Evolutionary conservation across 2,329 filamentous ascomycete species (phyloP), one percentile per base, ranked within the genome.

Genomic region (Paracamarosporium sp.): DNA sequence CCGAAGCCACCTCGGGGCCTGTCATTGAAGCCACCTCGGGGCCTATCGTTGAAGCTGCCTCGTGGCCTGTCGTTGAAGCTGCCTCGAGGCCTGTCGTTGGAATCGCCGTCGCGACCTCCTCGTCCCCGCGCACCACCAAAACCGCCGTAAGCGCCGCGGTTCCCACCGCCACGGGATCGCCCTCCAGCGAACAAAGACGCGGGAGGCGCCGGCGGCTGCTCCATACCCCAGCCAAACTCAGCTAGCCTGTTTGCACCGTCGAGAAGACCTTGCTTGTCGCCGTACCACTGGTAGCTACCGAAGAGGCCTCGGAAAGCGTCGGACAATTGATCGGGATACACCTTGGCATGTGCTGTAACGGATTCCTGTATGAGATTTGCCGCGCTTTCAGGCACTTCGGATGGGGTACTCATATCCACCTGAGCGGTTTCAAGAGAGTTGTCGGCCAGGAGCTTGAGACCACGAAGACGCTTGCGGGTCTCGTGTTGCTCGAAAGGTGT

Each of bases 381-480:
- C 5, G 78, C 74, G 3, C 72, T 61, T 35, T 74, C 70, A 3
- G 82, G 81, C 22, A 82, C 72, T 17, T 80, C 71, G 9, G 64
- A 69, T 20, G 74, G 65, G 36, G 74, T 66, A 40, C 76, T 77
- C 72, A 84, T 74, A 59, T 84, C 81, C 27, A 82, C 63, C 4
- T 72, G 65, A 1, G 89, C 82, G 28, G 80, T 78, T 55, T 82
- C 74, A 1, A 92, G 72, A 0, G 78, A 78, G 4, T 75, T 69
- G 63, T 86, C 85, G 6, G 81, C 80, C 67, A 86, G 76, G 63
- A 92, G 81, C 13, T 88, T 88, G 13, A 93, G 80, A 4, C 82
- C 82, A 5, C 76, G 72, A 52, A 93, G 82, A 46, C 85, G 79
- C 9, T 69, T 66, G 43, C 84, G 80, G 3, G 85, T 80, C 43